Conservation (phyloP, 441 rosid species). For the Gossypium davidsonii region DNA sequence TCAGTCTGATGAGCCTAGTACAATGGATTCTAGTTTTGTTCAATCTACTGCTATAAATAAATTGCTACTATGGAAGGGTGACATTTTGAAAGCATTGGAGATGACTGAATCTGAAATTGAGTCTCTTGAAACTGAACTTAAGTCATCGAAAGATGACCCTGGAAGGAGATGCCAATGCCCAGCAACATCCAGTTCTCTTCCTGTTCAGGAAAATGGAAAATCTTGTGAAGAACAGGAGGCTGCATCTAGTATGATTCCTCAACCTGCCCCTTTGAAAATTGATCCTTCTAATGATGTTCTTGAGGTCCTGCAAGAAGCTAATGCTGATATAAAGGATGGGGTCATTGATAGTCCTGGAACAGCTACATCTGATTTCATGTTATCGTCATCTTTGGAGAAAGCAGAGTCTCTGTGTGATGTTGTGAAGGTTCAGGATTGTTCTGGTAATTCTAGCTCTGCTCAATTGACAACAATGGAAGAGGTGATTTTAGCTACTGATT, state of each 20-base stretch:
- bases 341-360: constrained; percentile 67
- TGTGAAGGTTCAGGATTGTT: constrained; percentile 23
- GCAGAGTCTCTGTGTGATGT: constrained; percentile 23
- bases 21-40: constrained; percentile 53
- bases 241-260: constrained; percentile 18
- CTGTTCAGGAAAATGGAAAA: constrained; percentile 24
- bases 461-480: constrained; percentile 18
- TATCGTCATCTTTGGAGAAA: constrained; percentile 25
- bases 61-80: constrained; percentile 61
- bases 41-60: constrained; percentile 52
- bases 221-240: constrained; percentile 32
- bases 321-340: constrained; percentile 34
- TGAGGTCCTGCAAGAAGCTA: constrained; percentile 35
- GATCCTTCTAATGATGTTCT: constrained; percentile 33
- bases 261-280: constrained; percentile 47
- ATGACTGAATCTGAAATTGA: constrained; percentile 86
- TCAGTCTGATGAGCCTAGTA: constrained; percentile 53
- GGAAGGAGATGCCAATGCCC: constrained; percentile 28
- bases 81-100: constrained; percentile 67
- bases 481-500: constrained; percentile 18
- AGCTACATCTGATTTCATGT: constrained; percentile 55
- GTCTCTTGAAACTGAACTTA: constrained; percentile 71
- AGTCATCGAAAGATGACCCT: constrained; percentile 39
- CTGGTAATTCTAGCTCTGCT: constrained; percentile 24
- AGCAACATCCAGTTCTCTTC: constrained; percentile 31